Percentiles rank a stretch among this genome's conserved stretches.
phyloP scores from a whole-genome alignment of 2,329 filamentous ascomycete genomes.

The Aspergillus sergii region DNA sequence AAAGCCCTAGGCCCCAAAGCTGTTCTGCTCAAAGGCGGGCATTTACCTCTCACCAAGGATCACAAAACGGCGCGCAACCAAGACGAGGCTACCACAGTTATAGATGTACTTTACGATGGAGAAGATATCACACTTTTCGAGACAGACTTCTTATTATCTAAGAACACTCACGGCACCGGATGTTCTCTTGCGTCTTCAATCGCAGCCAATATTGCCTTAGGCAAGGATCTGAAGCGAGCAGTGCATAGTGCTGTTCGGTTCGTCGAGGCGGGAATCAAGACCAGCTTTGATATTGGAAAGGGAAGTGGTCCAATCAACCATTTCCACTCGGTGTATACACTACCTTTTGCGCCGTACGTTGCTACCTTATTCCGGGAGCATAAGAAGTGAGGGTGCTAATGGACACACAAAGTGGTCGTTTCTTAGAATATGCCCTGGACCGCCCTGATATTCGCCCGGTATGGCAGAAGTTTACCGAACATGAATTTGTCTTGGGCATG shows the following conservation, averaged over 20 bases:
- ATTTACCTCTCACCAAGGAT: slow-evolving; percentile 73
- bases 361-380: background rate
- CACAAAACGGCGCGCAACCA: slow-evolving; percentile 60
- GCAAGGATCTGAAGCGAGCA: slow-evolving; percentile 52
- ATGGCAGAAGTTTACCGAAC: slow-evolving; percentile 77
- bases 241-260: slow-evolving; percentile 61
- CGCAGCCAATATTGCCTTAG: slow-evolving; percentile 61
- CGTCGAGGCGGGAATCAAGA: slow-evolving; percentile 63
- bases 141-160: slow-evolving; percentile 70
- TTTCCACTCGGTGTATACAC: slow-evolving; percentile 63
- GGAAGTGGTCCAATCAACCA: slow-evolving; percentile 69
- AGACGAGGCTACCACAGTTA: slow-evolving; percentile 65
- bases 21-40: slow-evolving; percentile 88
- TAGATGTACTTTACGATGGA: slow-evolving; percentile 75
- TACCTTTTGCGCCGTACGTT: slow-evolving; percentile 61
- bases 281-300: slow-evolving; percentile 57
- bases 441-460: slow-evolving; percentile 71
- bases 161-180: slow-evolving; percentile 90
- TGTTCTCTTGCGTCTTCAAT: slow-evolving; percentile 85
- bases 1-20: slow-evolving; percentile 72
- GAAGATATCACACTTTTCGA: slow-evolving; percentile 64
- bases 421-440: slow-evolving; percentile 79
- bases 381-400: slow-evolving; percentile 5
- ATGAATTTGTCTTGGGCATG: slow-evolving; percentile 78
- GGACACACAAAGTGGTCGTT: slow-evolving; percentile 62